Conservation (phyloP, 2,329 filamentous ascomycete genomes). For the Neodidymelliopsis sp. region DNA sequence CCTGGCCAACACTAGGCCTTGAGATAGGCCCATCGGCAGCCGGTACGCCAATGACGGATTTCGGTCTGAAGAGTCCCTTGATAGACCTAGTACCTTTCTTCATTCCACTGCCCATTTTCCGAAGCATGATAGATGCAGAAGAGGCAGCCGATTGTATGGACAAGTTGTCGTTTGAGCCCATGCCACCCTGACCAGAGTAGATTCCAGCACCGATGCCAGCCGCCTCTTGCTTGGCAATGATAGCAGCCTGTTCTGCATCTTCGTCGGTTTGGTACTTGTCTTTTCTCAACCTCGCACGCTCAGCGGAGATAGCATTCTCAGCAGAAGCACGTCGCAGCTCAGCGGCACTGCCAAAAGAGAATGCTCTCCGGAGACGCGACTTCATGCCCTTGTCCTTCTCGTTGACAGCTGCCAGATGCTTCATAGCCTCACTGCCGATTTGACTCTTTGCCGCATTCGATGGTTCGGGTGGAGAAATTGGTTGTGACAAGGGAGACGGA, state of each 20-base stretch:
- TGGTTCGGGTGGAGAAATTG: conserved; percentile 49
- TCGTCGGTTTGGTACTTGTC: conserved; percentile 64
- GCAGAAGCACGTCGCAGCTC: conserved; percentile 81
- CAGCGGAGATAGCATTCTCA: conserved; percentile 62
- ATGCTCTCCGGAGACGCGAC: conserved; percentile 84
- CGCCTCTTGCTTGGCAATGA: conserved; percentile 91
- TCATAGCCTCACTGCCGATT: conserved; percentile 72
- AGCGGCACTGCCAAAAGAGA: conserved; percentile 95
- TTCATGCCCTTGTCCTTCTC: conserved; percentile 88
- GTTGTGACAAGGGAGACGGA: conserved; percentile 58
- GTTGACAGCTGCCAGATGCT: conserved; percentile 85
- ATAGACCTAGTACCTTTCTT: conserved; percentile 92
- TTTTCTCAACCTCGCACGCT: conserved; percentile 64
- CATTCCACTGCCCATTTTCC: conserved; percentile 99
- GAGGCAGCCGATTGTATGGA: conserved; percentile 91
- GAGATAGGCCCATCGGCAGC: conserved; percentile 71
- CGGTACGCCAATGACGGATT: conserved; percentile 83
- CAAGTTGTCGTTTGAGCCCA: conserved; percentile 94
- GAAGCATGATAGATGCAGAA: conserved; percentile 90
- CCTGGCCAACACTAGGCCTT: conserved; percentile 77
- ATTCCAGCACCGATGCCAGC: conserved; percentile 91
- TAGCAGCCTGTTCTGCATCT: conserved; percentile 88
- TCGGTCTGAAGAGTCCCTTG: conserved; percentile 92
- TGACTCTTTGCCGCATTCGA: conserved; percentile 24
- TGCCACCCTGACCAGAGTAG: conserved; percentile 85